Percentiles rank a stretch among this genome's conserved stretches.
Conservation (phyloP, 441 rosid genomes). For the Pelargonium australe region DNA sequence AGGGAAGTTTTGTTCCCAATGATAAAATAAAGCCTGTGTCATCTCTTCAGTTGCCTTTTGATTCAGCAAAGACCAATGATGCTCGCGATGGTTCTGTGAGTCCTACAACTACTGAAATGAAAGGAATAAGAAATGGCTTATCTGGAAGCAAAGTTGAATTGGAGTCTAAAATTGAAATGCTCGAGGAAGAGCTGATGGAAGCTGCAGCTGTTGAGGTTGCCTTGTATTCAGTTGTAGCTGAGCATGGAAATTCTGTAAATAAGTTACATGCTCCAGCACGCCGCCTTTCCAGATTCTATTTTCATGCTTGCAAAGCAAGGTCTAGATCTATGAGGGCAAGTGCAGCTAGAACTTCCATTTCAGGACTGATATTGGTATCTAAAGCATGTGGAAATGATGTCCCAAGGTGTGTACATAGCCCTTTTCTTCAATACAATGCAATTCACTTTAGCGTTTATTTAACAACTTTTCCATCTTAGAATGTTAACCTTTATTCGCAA, state of each 20-base stretch:
- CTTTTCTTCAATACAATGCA: not conserved
- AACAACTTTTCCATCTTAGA: not conserved
- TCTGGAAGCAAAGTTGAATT: constrained; percentile 54
- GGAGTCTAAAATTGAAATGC: constrained; percentile 63
- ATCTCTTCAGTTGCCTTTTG: constrained; percentile 63
- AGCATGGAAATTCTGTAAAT: constrained; percentile 82
- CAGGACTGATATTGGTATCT: constrained; percentile 71
- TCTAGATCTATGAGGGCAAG: constrained; percentile 54
- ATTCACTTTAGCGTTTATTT: not conserved
- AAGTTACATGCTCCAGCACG: constrained; percentile 97
- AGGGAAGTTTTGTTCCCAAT: constrained; percentile 29
- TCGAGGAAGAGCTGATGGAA: constrained; percentile 86
- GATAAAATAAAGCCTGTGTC: constrained; percentile 58
- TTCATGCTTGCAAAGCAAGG: constrained; percentile 58
- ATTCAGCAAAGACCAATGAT: constrained; percentile 39
- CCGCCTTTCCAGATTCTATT: constrained; percentile 86
- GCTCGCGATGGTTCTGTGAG: constrained; percentile 25
- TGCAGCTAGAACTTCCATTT: constrained; percentile 77
- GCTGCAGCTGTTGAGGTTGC: constrained; percentile 94
- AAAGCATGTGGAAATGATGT: constrained; percentile 97
- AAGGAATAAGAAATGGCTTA: constrained; percentile 37
- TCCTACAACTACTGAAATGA: constrained; percentile 37
- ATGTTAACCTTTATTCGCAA: constrained; percentile 1
- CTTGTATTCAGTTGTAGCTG: constrained; percentile 78
- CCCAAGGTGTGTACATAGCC: constrained; percentile 51